phyloP scores from a whole-genome alignment of 495 filamentous ascomycete species.

The Usnea hakonensis region DNA sequence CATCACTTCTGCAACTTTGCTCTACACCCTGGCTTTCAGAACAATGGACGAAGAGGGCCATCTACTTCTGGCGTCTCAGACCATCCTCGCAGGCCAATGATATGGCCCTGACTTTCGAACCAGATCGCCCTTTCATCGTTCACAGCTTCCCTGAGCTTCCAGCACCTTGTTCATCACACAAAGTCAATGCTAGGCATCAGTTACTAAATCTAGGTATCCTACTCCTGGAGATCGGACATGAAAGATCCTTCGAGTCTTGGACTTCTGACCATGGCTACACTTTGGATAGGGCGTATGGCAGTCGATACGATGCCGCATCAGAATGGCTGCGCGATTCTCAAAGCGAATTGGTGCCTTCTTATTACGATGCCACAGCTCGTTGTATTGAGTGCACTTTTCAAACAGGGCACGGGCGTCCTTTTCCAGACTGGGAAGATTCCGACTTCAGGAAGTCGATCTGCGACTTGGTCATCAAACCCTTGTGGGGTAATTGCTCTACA shows the following conservation, averaged over 20 bases:
- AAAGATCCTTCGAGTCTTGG: conserved; percentile 7
- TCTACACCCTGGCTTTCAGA: conserved; percentile 11
- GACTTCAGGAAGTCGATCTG: conserved; percentile 9
- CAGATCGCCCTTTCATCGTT: conserved; percentile 4
- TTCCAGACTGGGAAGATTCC: conserved; percentile 6
- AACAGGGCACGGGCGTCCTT: background rate
- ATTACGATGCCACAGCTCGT: background rate
- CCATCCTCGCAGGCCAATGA: background rate
- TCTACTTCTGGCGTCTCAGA: conserved; percentile 1
- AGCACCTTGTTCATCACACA: background rate
- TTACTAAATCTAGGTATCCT: conserved; percentile 9
- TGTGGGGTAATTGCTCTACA: conserved; percentile 5
- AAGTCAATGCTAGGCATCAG: background rate
- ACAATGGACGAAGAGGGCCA: conserved; percentile 5
- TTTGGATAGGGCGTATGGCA: conserved; percentile 3
- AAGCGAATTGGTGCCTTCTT: background rate
- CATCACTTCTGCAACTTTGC: conserved; percentile 10
- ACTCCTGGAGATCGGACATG: conserved; percentile 12
- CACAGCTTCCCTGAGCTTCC: background rate
- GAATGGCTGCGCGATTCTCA: background rate
- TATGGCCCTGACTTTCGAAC: background rate
- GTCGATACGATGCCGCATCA: conserved; percentile 5
- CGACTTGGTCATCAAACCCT: conserved; percentile 7
- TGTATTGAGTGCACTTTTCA: conserved; percentile 11
- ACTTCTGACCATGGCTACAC: background rate